These are phyloP conservation scores for Monosporascus sp. DNA, from an alignment of 2,329 filamentous ascomycete species.

Conservation along the genomic window DNA sequence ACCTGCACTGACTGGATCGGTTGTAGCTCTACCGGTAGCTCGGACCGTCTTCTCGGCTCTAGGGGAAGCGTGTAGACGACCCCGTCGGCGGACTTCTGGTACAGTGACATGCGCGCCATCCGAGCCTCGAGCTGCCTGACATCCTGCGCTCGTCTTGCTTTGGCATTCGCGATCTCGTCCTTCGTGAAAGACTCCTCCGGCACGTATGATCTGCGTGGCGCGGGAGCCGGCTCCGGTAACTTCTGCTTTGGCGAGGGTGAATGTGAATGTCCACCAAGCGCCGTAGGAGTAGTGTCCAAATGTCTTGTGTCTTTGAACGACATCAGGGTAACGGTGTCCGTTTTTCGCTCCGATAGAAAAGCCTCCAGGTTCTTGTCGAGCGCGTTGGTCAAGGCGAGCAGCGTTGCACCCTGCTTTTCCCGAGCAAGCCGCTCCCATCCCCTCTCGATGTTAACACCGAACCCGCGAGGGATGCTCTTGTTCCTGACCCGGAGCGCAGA, in stretches of 20 bases:
- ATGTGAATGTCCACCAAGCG: constrained; percentile 9
- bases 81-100: constrained; percentile 64
- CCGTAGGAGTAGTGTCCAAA: constrained; percentile 22
- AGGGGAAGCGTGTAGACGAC: constrained; percentile 66
- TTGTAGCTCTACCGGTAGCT: constrained; percentile 57
- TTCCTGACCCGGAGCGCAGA: constrained; percentile 62
- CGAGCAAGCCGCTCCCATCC: constrained; percentile 64
- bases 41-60: constrained; percentile 55
- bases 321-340: constrained; percentile 66
- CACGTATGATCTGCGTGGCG: constrained; percentile 27
- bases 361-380: constrained; percentile 68
- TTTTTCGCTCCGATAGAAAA: constrained; percentile 64
- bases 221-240: constrained; percentile 3
- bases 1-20: constrained; percentile 60
- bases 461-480: constrained; percentile 63
- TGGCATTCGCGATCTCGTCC: constrained; percentile 58
- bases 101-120: constrained; percentile 62
- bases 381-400: constrained; percentile 62
- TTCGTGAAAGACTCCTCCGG: constrained; percentile 47
- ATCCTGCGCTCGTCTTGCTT: constrained; percentile 58
- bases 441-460: constrained; percentile 69
- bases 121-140: constrained; percentile 69
- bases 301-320: constrained; percentile 53
- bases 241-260: constrained; percentile 5
- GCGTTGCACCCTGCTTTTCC: constrained; percentile 48